Base-by-base conservation (phyloP, 805 yeast species). In the Sugiyamaella valdiviana region DNA sequence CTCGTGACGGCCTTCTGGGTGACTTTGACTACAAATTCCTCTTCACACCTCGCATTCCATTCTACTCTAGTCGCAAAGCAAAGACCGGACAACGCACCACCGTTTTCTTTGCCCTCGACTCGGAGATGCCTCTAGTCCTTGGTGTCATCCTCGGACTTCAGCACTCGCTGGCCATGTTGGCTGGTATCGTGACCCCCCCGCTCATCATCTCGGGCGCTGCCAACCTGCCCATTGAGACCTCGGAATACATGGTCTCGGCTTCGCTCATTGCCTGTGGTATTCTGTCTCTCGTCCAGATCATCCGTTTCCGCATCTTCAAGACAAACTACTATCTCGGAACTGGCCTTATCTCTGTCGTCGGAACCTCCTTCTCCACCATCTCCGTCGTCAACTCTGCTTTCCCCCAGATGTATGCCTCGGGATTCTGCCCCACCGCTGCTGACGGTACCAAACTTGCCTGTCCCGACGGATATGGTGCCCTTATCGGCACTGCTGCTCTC, bases 391-490 rank as follows among this genome's bases (percentile, higher is more conserved):
- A 77, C 14, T 82, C 80, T 36, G 84, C 89, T 1, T 69, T 89
- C 55, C 90, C 95, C 16, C 70, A 82, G 71, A 85, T 89, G 95
- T 89, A 90, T 69, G 57, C 60, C 3, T 72, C 70, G 40, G 95
- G 95, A 4, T 68, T 63, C 43, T 86, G 96, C 68, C 82, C 83
- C 1, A 55, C 63, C 2, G 82, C 69, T 29, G 73, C 74, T 2
- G 83, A 79, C 53, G 96, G 96, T 2, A 78, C 75, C 5, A 56
- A 66, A 7, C 72, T 85, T 45, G 76, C 96, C 3, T 90, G 97
- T 69, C 95, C 95, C 5, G 85, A 83, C 51, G 97, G 95, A 1
- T 90, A 87, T 62, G 97, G 96, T 56, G 79, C 80, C n/a, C 74
- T 89, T 37, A 69, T 89, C 52, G 96, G 83, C 35, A 84, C 95